phyloP scores from a whole-genome alignment of 2,329 filamentous ascomycete genomes.

The Huntiella decipiens region DNA sequence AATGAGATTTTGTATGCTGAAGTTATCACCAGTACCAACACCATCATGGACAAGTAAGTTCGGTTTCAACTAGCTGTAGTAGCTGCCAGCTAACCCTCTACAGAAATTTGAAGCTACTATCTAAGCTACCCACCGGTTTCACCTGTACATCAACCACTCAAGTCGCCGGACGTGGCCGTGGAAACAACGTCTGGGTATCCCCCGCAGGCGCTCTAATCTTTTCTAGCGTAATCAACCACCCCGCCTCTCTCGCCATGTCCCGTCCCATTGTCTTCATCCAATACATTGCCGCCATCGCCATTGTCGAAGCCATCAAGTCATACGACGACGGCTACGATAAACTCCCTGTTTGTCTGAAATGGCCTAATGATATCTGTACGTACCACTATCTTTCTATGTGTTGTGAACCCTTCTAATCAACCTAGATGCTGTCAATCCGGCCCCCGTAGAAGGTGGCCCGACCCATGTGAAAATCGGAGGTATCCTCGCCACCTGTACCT shows the following conservation, averaged over 20 bases:
- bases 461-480: constrained; percentile 79
- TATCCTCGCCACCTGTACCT: constrained; percentile 78
- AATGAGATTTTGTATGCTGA: constrained; percentile 68
- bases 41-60: constrained; percentile 64
- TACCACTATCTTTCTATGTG: constrained; percentile 6
- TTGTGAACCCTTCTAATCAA: neutral
- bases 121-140: constrained; percentile 65
- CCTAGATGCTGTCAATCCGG: constrained; percentile 46
- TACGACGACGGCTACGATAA: constrained; percentile 61
- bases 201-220: constrained; percentile 75
- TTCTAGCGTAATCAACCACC: constrained; percentile 73
- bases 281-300: constrained; percentile 76
- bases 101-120: constrained; percentile 60
- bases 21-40: constrained; percentile 86
- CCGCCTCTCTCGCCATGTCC: constrained; percentile 46
- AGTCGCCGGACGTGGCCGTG: constrained; percentile 70
- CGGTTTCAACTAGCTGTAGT: fast-evolving
- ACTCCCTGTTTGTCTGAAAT: constrained; percentile 74
- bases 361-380: constrained; percentile 88
- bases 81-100: neutral
- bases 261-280: constrained; percentile 85
- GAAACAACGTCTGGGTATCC: constrained; percentile 86
- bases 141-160: constrained; percentile 76
- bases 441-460: constrained; percentile 25
- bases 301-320: constrained; percentile 61